phyloP scores from a whole-genome alignment of 805 yeast genomes.

The Hanseniaspora meyeri region DNA sequence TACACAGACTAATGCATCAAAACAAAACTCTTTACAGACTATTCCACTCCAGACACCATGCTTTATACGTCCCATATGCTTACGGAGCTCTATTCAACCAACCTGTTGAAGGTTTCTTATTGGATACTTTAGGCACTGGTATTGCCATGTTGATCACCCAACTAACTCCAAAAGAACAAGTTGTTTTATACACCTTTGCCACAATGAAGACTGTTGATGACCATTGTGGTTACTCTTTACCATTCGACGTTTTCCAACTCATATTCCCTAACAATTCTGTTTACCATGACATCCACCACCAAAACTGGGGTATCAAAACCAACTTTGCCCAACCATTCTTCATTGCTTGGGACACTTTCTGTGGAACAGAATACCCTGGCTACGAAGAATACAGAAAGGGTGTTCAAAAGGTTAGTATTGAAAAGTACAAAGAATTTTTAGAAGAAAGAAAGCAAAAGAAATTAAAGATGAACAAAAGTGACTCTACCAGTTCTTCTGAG shows the following conservation, averaged over 20 bases:
- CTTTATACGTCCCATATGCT: slow-evolving; percentile 90
- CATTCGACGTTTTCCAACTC: slow-evolving; percentile 80
- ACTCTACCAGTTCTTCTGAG: background rate
- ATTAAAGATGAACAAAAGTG: slow-evolving; percentile 14
- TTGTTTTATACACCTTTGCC: slow-evolving; percentile 67
- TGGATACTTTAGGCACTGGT: slow-evolving; percentile 90
- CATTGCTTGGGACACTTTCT: slow-evolving; percentile 75
- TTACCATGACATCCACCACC: slow-evolving; percentile 96
- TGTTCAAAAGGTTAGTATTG: slow-evolving; percentile 56
- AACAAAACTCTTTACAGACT: slow-evolving; percentile 62
- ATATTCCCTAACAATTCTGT: slow-evolving; percentile 90
- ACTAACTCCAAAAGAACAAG: slow-evolving; percentile 64
- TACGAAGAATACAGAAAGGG: slow-evolving; percentile 51
- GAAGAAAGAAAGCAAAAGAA: slow-evolving; percentile 28
- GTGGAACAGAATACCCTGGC: slow-evolving; percentile 59
- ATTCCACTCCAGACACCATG: slow-evolving; percentile 90
- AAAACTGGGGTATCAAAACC: slow-evolving; percentile 83
- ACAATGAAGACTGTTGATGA: slow-evolving; percentile 96
- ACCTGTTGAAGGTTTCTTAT: slow-evolving; percentile 82
- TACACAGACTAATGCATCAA: slow-evolving; percentile 80
- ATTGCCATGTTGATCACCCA: slow-evolving; percentile 53
- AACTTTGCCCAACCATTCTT: slow-evolving; percentile 95
- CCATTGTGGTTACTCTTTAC: slow-evolving; percentile 94
- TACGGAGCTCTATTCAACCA: slow-evolving; percentile 92
- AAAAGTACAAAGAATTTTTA: slow-evolving; percentile 48